Base-by-base conservation (phyloP, 2,329 filamentous ascomycete genomes). In the Neospermospora avenae region DNA sequence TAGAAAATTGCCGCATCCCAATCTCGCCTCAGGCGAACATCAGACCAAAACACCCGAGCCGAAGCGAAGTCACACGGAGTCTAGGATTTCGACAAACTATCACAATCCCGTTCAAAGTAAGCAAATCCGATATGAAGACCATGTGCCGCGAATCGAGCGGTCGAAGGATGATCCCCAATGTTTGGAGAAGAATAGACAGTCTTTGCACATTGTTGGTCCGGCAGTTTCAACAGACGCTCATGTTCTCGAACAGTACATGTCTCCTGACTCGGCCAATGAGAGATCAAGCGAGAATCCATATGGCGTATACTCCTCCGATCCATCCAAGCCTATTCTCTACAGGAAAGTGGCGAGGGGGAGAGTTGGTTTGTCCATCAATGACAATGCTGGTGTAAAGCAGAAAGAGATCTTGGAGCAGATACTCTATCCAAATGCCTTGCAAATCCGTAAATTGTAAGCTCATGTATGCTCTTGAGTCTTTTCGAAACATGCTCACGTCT, bases 151-250 rank as follows among this genome's bases (percentile, higher is more conserved):
- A 10, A 16, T 37, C 16, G 44, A 42, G 6, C 7, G 4, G 20
- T 25, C 44, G n/a, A 39, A 49, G 14, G 18, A 24, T 25, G 20
- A 13, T 4, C 8, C 25, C 13, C 39, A 14, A 31, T 14, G n/a
- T 18, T 53, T 22, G 5, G 31, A 25, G 7, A 31, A 54, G 18
- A 41, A 55, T 18, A 63, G 55, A 18, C 59, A 63, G 61, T 63
- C 56, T 57, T n/a, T 62, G 80, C 84, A 64, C 22, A 84, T 87
- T 60, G 78, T 87, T 55, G 83, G 84, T 0, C 84, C 84, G 0
- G 81, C 83, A 5, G 78, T 82, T 5, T 83, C 82, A 4, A 81
- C 81, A 52, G 84, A 87, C 72, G 83, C 81, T 1, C 83, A 86
- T 56, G 77, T 86, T 11, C 75, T 86, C 48, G 80, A 84, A n/a